phyloP scores from a whole-genome alignment of 1,284 basidiomycete species.

The Chondrostereum purpureum region DNA sequence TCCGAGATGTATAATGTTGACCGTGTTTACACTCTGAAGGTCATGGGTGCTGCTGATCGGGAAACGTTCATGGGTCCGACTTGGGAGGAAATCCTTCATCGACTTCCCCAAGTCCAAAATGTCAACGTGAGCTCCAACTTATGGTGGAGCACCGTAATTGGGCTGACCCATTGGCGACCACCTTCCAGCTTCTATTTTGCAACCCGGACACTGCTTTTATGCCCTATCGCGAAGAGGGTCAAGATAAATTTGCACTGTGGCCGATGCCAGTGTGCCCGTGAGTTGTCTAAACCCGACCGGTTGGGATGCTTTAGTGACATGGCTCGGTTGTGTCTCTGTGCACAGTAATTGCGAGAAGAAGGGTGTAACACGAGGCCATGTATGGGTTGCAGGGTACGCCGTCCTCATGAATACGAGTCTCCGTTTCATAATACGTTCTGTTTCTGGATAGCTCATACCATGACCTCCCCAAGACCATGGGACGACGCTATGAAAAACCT shows the following conservation, averaged over 20 bases:
- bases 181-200: not conserved
- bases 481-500: constrained; percentile 12
- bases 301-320: no score
- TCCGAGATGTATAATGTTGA: not conserved
- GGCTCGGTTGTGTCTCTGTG: no score
- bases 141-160: not conserved
- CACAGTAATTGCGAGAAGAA: not conserved
- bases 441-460: constrained; percentile 20
- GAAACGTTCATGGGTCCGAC: not conserved
- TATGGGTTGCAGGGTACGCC: not conserved
- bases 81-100: not conserved
- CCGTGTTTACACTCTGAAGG: not conserved
- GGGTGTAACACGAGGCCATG: not conserved
- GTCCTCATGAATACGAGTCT: no score
- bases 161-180: not conserved
- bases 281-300: not conserved
- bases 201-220: not conserved
- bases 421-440: not conserved
- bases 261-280: not conserved
- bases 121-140: not conserved
- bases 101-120: not conserved
- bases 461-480: constrained; percentile 15
- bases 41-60: not conserved
- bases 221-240: not conserved
- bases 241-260: not conserved